These are phyloP conservation scores for Aureobasidium sp. DNA, from an alignment of 2,329 filamentous ascomycete species.

Conservation along the genomic window DNA sequence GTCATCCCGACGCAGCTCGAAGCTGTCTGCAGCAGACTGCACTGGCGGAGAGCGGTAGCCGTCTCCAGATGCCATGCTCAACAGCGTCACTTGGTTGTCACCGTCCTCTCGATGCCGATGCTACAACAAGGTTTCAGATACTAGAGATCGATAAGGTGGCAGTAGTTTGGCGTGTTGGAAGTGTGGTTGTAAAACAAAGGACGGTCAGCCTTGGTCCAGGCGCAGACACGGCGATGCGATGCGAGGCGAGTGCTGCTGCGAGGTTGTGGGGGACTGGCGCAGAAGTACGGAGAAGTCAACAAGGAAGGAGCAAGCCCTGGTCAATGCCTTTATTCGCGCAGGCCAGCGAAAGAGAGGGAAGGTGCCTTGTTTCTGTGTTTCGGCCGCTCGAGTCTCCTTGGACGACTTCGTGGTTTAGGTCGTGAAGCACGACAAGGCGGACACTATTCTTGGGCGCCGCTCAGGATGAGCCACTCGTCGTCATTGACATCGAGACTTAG, in stretches of 20 bases:
- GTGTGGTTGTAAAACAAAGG: not conserved
- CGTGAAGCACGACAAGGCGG: not conserved
- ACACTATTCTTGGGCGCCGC: not conserved
- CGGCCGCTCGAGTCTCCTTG: not conserved
- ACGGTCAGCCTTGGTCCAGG: not conserved
- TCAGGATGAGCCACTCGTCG: constrained; percentile 2
- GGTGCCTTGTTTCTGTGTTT: not conserved
- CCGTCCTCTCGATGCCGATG: not conserved
- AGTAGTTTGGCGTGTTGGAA: not conserved
- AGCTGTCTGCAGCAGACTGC: constrained; percentile 4
- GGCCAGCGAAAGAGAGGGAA: not conserved
- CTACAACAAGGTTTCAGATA: not conserved
- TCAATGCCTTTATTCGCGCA: not conserved
- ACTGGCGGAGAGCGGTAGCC: not conserved
- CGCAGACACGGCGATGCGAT: not conserved
- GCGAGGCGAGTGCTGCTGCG: not conserved
- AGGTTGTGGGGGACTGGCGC: not conserved
- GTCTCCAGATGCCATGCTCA: constrained; percentile 1
- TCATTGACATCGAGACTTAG: constrained; percentile 4
- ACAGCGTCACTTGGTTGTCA: not conserved
- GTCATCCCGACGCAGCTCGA: not conserved
- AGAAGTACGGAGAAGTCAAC: not conserved
- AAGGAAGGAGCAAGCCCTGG: not conserved
- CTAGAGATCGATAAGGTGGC: not conserved
- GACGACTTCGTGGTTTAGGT: not conserved